phyloP scores from a whole-genome alignment of 345 rosid genomes.

The Populus euphratica region DNA sequence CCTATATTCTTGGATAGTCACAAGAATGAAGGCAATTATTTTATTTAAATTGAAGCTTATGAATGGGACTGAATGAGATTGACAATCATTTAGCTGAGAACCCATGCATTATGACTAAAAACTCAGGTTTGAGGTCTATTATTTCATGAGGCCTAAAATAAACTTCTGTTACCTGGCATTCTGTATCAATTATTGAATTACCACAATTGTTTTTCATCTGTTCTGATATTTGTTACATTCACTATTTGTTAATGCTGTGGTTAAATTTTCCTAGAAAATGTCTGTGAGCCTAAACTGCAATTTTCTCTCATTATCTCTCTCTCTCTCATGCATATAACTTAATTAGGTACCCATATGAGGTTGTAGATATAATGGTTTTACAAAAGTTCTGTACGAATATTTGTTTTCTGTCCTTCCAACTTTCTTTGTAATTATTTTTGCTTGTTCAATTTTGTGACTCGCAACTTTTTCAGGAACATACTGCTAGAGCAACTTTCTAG shows the following conservation, averaged over 20 bases:
- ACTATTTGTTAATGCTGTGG: background rate
- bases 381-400: background rate
- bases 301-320: background rate
- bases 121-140: background rate
- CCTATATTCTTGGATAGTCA: background rate
- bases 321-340: background rate
- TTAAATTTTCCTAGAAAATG: background rate
- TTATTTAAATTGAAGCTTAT: background rate
- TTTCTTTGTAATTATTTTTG: background rate
- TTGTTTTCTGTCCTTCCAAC: background rate
- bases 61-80: background rate
- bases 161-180: background rate
- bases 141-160: background rate
- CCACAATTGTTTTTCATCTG: background rate
- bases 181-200: too few species aligned
- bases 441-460: conserved; percentile 1
- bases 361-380: background rate
- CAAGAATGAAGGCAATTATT: too few species aligned
- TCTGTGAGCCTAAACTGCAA: background rate
- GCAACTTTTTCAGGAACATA: conserved; percentile 33
- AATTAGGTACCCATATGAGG: background rate
- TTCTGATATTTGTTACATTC: too few species aligned
- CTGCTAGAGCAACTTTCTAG: conserved; percentile 53
- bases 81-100: background rate
- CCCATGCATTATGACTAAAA: background rate